A percentile compares a stretch with the other conserved stretches of the same genome.
Evolutionary conservation across 345 rosid genomes (phyloP).

Genomic region (Arabidopsis thaliana): DNA sequence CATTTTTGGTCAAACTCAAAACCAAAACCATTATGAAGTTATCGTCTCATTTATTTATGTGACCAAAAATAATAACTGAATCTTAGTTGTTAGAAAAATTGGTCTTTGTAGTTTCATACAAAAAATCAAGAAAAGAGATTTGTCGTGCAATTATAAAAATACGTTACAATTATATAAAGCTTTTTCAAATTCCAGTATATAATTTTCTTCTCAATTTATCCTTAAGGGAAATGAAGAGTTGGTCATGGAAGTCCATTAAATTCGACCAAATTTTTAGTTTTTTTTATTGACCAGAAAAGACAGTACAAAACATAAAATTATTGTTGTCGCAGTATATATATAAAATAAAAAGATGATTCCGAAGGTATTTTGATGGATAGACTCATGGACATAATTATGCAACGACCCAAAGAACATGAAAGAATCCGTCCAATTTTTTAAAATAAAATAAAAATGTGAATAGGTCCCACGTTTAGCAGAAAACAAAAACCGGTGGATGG

Average conservation of each 20-base stretch:
- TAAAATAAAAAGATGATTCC: constrained; percentile 19
- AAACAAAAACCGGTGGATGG: constrained; percentile 11
- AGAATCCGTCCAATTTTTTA: constrained; percentile 6
- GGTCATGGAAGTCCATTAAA: constrained; percentile 5
- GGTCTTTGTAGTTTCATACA: neutral
- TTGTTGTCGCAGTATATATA: constrained; percentile 5
- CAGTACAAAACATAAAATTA: neutral
- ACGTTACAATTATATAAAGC: constrained; percentile 4
- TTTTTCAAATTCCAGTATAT: neutral
- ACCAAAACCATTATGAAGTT: neutral
- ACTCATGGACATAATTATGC: constrained; percentile 11
- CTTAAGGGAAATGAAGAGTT: neutral
- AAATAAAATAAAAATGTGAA: neutral
- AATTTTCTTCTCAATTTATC: neutral
- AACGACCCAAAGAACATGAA: constrained; percentile 31
- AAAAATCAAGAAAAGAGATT: neutral
- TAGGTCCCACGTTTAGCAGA: constrained; percentile 7
- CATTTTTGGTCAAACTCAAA: constrained; percentile 26
- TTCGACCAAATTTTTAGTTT: neutral
- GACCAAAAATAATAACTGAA: too few relatives aligned
- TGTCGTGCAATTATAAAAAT: constrained; percentile 12
- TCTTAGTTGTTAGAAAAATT: neutral
- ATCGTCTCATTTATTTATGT: neutral
- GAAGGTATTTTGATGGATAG: neutral
- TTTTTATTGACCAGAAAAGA: neutral